These are phyloP conservation scores for Xerocomellus intermedius DNA, from an alignment of 768 basidiomycete species.

Conservation along the genomic window DNA sequence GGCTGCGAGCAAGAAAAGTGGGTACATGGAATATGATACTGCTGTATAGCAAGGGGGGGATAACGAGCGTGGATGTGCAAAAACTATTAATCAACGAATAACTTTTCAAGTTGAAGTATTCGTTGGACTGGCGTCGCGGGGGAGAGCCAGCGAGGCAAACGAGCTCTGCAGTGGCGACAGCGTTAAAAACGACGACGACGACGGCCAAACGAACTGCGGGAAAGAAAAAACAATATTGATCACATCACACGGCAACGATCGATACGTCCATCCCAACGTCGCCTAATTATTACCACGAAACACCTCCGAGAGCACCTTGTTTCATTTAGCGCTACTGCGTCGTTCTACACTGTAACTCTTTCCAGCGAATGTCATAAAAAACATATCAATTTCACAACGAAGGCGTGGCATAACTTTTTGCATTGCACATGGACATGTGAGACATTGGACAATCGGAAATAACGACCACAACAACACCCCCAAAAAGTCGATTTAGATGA, in stretches of 20 bases:
- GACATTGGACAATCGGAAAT: conserved; percentile 1
- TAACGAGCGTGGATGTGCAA: conserved; percentile 37
- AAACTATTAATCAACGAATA: conserved; percentile 1
- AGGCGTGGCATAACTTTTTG: not conserved
- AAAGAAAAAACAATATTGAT: conserved; percentile 10
- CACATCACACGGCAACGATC: conserved; percentile 20
- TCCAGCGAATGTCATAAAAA: no score
- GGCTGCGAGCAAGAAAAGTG: conserved; percentile 29
- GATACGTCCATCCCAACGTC: not conserved
- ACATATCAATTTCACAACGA: not conserved
- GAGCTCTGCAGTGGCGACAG: conserved; percentile 18
- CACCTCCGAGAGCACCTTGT: no score
- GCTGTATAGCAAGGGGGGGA: conserved; percentile 30
- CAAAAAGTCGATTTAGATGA: conserved; percentile 60
- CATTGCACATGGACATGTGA: conserved; percentile 10
- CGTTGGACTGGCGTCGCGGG: conserved; percentile 14
- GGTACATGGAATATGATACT: conserved; percentile 33
- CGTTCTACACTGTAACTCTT: no score
- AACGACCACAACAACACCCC: not conserved
- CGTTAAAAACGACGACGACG: conserved; percentile 4
- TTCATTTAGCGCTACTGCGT: no score
- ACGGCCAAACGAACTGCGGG: conserved; percentile 13
- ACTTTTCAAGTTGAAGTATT: not conserved
- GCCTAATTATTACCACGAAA: not conserved
- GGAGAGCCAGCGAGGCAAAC: conserved; percentile 4